Base-by-base conservation (phyloP, 2,329 filamentous ascomycete genomes). In the Fonsecaea erecta region DNA sequence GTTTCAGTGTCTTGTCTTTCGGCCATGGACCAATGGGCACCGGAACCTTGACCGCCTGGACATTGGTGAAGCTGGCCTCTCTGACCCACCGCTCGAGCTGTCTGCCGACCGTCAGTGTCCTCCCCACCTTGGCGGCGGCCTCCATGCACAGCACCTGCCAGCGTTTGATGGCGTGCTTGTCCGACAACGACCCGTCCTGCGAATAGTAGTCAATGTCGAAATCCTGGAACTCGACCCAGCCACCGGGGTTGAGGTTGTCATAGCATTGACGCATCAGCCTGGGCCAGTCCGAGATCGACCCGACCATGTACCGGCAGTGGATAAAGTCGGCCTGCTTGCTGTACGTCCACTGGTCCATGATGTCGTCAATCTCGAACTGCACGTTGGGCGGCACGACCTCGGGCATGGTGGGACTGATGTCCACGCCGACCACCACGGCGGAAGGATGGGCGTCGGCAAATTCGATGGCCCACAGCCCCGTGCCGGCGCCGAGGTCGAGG, bases 291-390 rank as follows among this genome's bases (percentile, higher is more conserved):
- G 80, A 82, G 64, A 88, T 83, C 1, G 82, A 83, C 77, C 84
- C 81, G 12, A 83, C 82, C 1, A 84, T 83, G 63, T 85, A 81
- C 3, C 86, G 80, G n/a, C 82, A 81, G 71, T 88, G 86, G 46
- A 88, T 82, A 64, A 85, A 86, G 72, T 88, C 85, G 60, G 87
- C 88, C 60, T 84, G 80, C 64, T 85, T 80, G 2, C 73, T 70
- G 66, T 85, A 81, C 18, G 85, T 72, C 85, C 85, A 88, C 1
- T 79, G 78, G 63, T 80, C 81, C 73, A 87, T 84, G 18, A 84
- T 79, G 66, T 87, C 85, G 63, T 87, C 85, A 9, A 87, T 78
- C 71, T 85, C 76, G 68, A 86, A 86, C 28, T 78, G 77, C n/a
- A 85, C 79, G 65, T 87, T 86, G 5, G 84, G 81, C 6, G 84